phyloP scores from a whole-genome alignment of 768 basidiomycete species.

The Mycena albidolilacea region DNA sequence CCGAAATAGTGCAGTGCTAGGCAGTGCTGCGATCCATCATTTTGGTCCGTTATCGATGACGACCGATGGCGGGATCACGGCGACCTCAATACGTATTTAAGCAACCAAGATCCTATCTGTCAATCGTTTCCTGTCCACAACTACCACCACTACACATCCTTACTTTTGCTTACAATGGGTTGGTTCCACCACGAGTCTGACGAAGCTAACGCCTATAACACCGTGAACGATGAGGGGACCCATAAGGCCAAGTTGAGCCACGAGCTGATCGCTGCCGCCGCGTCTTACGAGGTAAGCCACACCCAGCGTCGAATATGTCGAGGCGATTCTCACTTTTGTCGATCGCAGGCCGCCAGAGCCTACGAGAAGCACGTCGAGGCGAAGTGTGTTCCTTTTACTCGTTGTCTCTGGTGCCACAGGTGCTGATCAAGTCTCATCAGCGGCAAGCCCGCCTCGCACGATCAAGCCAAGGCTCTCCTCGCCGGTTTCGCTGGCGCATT shows the following conservation, averaged over 20 bases:
- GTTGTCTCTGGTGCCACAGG: background rate
- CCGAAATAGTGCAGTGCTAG: background rate
- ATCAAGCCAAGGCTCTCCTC: slow-evolving; percentile 21
- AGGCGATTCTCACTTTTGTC: background rate
- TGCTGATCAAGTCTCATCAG: background rate
- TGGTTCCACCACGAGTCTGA: slow-evolving; percentile 27
- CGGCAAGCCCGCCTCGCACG: slow-evolving; percentile 30
- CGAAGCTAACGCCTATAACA: slow-evolving; percentile 2
- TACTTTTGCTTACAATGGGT: slow-evolving; percentile 4
- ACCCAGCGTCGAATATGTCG: no score
- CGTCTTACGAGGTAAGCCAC: slow-evolving; percentile 26
- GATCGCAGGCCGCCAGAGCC: slow-evolving; percentile 21
- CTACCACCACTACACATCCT: slow-evolving; percentile 3
- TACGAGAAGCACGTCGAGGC: slow-evolving; percentile 27
- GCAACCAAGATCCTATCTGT: background rate
- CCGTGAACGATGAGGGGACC: background rate
- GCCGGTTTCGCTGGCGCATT: slow-evolving; percentile 23
- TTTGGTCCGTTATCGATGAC: no score
- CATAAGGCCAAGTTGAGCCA: slow-evolving; percentile 28
- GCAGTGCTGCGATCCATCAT: no score
- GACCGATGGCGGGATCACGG: no score
- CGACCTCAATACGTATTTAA: background rate
- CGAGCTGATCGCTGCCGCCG: slow-evolving; percentile 33
- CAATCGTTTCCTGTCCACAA: background rate
- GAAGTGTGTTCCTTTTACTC: background rate